phyloP scores from a whole-genome alignment of 768 basidiomycete genomes.

The Podaxis pistillaris region DNA sequence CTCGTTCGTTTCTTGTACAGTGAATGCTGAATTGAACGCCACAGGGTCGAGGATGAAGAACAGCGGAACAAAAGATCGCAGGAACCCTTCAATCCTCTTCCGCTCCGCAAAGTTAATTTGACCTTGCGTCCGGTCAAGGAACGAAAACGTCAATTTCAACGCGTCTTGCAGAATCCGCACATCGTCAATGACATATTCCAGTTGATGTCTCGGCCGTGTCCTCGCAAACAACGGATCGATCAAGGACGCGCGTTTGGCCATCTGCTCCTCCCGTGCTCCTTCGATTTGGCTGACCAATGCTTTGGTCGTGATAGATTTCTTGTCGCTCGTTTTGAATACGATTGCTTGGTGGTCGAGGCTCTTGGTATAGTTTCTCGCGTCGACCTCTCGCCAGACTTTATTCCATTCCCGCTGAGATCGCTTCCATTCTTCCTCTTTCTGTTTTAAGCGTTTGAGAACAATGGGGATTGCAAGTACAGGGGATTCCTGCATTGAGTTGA shows the following conservation, averaged over 20 bases:
- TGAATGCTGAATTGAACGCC: conserved; percentile 68
- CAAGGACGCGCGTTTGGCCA: conserved; percentile 65
- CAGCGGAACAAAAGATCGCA: conserved; percentile 74
- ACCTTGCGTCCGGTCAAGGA: conserved; percentile 84
- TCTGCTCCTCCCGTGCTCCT: conserved; percentile 78
- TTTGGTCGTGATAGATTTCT: conserved; percentile 76
- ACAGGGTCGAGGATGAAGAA: conserved; percentile 75
- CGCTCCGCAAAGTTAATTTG: conserved; percentile 72
- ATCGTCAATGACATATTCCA: conserved; percentile 77
- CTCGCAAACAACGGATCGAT: conserved; percentile 57
- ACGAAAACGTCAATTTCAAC: conserved; percentile 85
- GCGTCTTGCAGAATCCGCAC: conserved; percentile 79
- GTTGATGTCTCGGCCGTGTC: conserved; percentile 71
- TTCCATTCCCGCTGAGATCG: conserved; percentile 98
- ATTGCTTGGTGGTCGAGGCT: conserved; percentile 93
- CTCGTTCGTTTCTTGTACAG: conserved; percentile 52
- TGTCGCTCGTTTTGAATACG: conserved; percentile 87
- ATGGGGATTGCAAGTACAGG: conserved; percentile 88
- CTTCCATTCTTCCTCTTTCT: conserved; percentile 99
- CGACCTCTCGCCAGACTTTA: conserved; percentile 96
- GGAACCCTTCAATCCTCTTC: conserved; percentile 77
- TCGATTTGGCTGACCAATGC: conserved; percentile 84
- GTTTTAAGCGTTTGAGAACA: conserved; percentile 84
- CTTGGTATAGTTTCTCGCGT: conserved; percentile 91
- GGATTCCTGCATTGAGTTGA: conserved; percentile 89